A percentile compares a stretch with the other conserved stretches of the same genome.
phyloP scores from a whole-genome alignment of 495 filamentous ascomycete genomes.

The Penicillium riverlandense region DNA sequence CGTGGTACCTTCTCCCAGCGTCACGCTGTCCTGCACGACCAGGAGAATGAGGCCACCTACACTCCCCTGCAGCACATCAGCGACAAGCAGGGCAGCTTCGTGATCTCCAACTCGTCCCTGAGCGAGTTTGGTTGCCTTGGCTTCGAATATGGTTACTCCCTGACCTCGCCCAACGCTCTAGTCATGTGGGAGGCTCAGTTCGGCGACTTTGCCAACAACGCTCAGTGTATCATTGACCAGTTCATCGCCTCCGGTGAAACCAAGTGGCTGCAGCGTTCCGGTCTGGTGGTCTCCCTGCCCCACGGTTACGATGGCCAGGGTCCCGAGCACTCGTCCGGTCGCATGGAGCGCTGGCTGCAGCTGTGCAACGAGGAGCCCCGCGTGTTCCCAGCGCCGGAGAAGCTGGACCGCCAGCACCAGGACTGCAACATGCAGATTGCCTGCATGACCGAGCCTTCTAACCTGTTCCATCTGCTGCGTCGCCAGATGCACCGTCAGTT shows the following conservation, averaged over 20 bases:
- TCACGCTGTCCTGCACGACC: conserved; percentile 94
- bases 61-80: conserved; percentile 85
- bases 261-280: conserved; percentile 97
- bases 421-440: conserved; percentile 99
- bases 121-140: conserved; percentile 92
- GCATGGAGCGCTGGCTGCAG: conserved; percentile 96
- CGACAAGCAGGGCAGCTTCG: conserved; percentile 86
- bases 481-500: conserved; percentile 98
- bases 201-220: conserved; percentile 99
- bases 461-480: conserved; percentile 92
- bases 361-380: conserved; percentile 97
- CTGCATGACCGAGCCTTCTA: conserved; percentile 87
- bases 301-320: conserved; percentile 99
- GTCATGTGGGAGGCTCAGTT: conserved; percentile 99
- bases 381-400: conserved; percentile 76
- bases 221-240: conserved; percentile 97
- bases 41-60: conserved; percentile 85
- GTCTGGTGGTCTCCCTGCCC: conserved; percentile 87
- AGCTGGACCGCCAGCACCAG: conserved; percentile 95
- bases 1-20: conserved; percentile 99
- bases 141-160: conserved; percentile 97
- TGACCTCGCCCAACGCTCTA: conserved; percentile 91
- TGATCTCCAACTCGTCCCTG: conserved; percentile 94
- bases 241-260: conserved; percentile 96
- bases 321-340: conserved; percentile 94